Conservation (phyloP, 805 yeast genomes). For the Saccharomycopsis lassenensis region DNA sequence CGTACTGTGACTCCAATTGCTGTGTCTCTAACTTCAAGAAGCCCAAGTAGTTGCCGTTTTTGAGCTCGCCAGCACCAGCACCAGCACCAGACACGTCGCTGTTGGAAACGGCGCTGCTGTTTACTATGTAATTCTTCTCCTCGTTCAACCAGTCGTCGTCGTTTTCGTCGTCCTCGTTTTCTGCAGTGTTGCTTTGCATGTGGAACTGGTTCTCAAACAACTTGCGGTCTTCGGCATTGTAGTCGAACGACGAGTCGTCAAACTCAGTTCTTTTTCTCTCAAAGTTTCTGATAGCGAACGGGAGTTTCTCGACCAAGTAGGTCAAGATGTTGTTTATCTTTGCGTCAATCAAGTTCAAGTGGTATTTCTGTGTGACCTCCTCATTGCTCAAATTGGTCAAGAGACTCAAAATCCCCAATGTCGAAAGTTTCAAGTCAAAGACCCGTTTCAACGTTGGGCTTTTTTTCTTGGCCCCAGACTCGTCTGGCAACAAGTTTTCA, state of each 20-base stretch:
- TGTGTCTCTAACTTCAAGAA: slow-evolving; percentile 7
- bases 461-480: neutral
- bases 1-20: slow-evolving; percentile 4
- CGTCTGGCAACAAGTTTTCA: slow-evolving; percentile 33
- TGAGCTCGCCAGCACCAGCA: slow-evolving; percentile 1
- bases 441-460: slow-evolving; percentile 42
- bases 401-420: slow-evolving; percentile 54
- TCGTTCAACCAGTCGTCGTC: slow-evolving; percentile 16
- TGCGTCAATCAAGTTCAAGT: slow-evolving; percentile 30
- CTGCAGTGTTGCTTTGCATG: slow-evolving; percentile 25
- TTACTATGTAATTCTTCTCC: slow-evolving; percentile 6
- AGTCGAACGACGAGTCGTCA: slow-evolving; percentile 25
- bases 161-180: slow-evolving; percentile 22
- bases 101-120: neutral
- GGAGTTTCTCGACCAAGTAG: slow-evolving; percentile 45
- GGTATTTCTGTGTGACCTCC: slow-evolving; percentile 24
- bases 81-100: neutral
- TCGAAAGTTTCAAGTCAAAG: slow-evolving; percentile 68
- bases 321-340: slow-evolving; percentile 44
- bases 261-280: slow-evolving; percentile 55
- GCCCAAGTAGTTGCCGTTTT: slow-evolving; percentile 4
- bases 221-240: slow-evolving; percentile 23
- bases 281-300: slow-evolving; percentile 56
- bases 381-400: slow-evolving; percentile 23
- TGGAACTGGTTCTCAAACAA: slow-evolving; percentile 24